A percentile compares a stretch with the other conserved stretches of the same genome.
Evolutionary conservation across 805 yeast genomes (phyloP).

Genomic region (Groenewaldozyma tartarivorans): DNA sequence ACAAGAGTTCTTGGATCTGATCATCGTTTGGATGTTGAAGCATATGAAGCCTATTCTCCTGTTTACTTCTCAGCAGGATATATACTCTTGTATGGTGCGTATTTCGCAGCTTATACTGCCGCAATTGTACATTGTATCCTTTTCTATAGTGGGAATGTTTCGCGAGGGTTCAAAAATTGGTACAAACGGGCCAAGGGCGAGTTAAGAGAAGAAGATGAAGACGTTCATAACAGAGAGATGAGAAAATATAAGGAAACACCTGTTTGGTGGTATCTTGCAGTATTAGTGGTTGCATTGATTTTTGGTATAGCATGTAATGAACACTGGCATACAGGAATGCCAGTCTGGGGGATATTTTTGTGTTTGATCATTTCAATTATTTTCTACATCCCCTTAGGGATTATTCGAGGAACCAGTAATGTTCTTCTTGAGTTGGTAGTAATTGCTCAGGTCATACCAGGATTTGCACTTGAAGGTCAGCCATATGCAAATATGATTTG

Average conservation of each 20-base stretch:
- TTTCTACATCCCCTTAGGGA: slow-evolving; percentile 43
- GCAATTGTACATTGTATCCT: slow-evolving; percentile 28
- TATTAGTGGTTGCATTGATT: slow-evolving; percentile 35
- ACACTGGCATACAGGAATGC: slow-evolving; percentile 38
- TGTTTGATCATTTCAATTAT: slow-evolving; percentile 43
- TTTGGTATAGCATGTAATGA: slow-evolving; percentile 35
- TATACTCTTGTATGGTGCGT: slow-evolving; percentile 40
- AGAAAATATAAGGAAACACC: slow-evolving; percentile 47
- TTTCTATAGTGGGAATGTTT: slow-evolving; percentile 49
- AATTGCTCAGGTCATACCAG: slow-evolving; percentile 53
- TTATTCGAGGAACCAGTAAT: slow-evolving; percentile 48
- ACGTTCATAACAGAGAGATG: slow-evolving; percentile 30
- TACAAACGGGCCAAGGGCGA: background rate
- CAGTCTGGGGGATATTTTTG: slow-evolving; percentile 54
- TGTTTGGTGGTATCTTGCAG: slow-evolving; percentile 56
- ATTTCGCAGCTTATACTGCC: slow-evolving; percentile 43
- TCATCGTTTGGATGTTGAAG: slow-evolving; percentile 18
- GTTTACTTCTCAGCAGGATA: slow-evolving; percentile 53
- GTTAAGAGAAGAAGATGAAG: slow-evolving; percentile 6
- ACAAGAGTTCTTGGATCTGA: slow-evolving; percentile 34
- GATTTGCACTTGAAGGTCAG: slow-evolving; percentile 56
- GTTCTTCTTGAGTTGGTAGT: slow-evolving; percentile 51
- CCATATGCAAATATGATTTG: slow-evolving; percentile 44
- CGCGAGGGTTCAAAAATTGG: slow-evolving; percentile 37
- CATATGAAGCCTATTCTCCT: slow-evolving; percentile 45